Evolutionary conservation across 176 grass and related monocot genomes (phyloP).

Genomic region (Carex scoparia): DNA sequence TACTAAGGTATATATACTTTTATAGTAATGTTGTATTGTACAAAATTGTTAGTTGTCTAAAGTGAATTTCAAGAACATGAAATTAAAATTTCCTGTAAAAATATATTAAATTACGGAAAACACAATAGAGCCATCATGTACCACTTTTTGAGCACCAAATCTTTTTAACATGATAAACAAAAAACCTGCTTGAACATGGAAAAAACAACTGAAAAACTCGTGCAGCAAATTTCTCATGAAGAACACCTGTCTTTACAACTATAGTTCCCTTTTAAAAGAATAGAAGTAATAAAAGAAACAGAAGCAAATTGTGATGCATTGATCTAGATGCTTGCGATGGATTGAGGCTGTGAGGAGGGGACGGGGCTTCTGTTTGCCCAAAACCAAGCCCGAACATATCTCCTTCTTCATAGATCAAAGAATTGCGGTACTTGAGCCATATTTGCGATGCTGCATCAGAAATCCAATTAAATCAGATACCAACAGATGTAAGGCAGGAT

Average conservation of each 20-base stretch:
- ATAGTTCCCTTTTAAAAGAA: neutral
- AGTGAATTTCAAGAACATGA: neutral
- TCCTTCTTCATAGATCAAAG: constrained; percentile 23
- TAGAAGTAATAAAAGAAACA: constrained; percentile 19
- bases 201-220: neutral
- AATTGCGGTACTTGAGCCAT: constrained; percentile 41
- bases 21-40: neutral
- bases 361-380: constrained; percentile 28
- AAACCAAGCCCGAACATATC: constrained; percentile 20
- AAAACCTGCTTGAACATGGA: neutral
- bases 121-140: neutral
- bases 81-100: neutral
- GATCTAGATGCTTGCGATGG: constrained; percentile 22
- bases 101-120: neutral
- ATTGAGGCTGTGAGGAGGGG: constrained; percentile 12
- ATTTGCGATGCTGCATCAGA: constrained; percentile 40
- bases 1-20: neutral
- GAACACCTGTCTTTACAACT: neutral
- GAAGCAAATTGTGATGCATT: neutral
- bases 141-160: neutral
- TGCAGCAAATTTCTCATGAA: neutral
- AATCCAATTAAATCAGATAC: neutral
- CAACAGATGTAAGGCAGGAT: neutral
- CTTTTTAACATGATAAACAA: neutral
- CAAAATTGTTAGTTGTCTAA: neutral